These are phyloP conservation scores for Macrotyloma uniflorum DNA, from an alignment of 306 rosid species.

Conservation along the genomic window DNA sequence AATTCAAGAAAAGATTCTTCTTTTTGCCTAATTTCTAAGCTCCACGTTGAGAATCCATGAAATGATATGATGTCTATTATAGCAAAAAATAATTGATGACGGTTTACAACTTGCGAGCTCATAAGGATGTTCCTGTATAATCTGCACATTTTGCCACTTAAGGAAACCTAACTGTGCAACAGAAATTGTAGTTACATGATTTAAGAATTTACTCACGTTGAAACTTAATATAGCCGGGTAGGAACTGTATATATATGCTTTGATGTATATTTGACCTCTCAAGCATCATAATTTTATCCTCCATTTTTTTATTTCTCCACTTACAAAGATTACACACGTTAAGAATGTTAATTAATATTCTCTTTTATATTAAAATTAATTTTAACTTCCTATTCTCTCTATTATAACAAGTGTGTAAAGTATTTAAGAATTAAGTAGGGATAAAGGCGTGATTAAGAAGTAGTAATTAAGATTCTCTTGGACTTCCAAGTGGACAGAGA, in stretches of 20 bases:
- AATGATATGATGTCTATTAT: neutral
- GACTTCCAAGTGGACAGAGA: neutral
- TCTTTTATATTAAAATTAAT: neutral
- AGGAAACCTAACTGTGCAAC: neutral
- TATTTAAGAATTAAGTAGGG: neutral
- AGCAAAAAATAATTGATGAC: neutral
- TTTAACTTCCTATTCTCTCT: neutral
- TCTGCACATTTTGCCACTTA: neutral
- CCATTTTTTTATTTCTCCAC: neutral
- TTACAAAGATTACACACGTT: neutral
- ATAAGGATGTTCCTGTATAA: neutral
- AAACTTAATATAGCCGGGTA: neutral
- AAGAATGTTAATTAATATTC: neutral
- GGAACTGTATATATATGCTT: neutral
- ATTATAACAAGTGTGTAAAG: neutral
- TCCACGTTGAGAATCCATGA: neutral
- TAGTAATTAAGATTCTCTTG: neutral
- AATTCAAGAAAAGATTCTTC: neutral
- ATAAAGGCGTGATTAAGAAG: neutral
- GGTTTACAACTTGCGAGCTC: neutral
- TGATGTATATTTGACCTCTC: conserved; percentile 1
- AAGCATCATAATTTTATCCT: neutral
- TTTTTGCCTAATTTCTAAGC: neutral
- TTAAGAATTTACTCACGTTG: neutral
- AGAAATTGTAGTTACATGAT: neutral